Percentiles rank a stretch among this genome's conserved stretches.
These are phyloP conservation scores for Davidsoniella eucalypti DNA, from an alignment of 2,329 filamentous ascomycete genomes.

Conservation along the genomic window DNA sequence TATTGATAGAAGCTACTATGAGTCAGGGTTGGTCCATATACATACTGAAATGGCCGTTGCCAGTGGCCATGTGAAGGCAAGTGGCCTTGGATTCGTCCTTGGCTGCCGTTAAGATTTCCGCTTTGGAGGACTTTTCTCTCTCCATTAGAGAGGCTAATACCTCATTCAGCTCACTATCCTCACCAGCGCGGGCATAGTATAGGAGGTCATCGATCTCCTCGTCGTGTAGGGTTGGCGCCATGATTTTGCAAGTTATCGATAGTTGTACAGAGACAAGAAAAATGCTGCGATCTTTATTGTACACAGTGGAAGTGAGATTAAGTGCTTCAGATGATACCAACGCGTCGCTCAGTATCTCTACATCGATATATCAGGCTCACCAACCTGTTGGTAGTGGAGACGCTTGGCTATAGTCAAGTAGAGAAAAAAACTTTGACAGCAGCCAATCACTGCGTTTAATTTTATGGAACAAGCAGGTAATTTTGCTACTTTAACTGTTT, in stretches of 20 bases:
- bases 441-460: conserved; percentile 6
- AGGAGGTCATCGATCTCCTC: conserved; percentile 86
- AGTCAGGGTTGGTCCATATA: background rate
- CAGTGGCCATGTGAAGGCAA: conserved; percentile 79
- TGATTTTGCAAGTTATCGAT: conserved; percentile 16
- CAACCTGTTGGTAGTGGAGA: background rate
- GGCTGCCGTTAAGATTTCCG: conserved; percentile 52
- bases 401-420: background rate
- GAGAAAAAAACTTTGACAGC: conserved; percentile 4
- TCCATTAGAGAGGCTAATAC: conserved; percentile 42
- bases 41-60: conserved; percentile 71
- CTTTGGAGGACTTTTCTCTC: conserved; percentile 40
- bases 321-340: background rate
- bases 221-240: conserved; percentile 43
- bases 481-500: too few species aligned
- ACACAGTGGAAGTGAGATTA: background rate
- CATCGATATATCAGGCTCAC: background rate
- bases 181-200: conserved; percentile 68
- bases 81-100: conserved; percentile 64
- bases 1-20: background rate
- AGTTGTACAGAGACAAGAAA: conserved; percentile 4
- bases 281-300: background rate
- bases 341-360: background rate
- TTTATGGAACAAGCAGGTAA: conserved; percentile 7
- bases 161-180: conserved; percentile 49